These are phyloP conservation scores for Setaria viridis DNA, from an alignment of 202 grass and related monocot genomes.

Conservation along the genomic window DNA sequence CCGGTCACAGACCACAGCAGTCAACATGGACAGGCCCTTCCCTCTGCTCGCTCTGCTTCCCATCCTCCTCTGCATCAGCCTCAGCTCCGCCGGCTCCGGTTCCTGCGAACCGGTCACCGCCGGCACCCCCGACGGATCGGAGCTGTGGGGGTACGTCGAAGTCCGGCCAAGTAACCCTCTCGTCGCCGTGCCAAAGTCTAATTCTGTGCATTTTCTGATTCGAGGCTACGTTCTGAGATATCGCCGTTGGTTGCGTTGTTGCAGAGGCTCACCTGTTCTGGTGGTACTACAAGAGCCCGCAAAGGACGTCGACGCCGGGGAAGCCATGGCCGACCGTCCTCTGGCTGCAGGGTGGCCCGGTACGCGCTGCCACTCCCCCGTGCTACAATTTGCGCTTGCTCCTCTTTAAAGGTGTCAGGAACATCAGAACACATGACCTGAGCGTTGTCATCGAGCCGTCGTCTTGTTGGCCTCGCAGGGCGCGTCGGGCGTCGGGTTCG, in stretches of 20 bases:
- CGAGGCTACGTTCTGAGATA: too few relatives aligned
- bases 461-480: not conserved
- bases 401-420: too few relatives aligned
- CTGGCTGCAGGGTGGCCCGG: conserved; percentile 91
- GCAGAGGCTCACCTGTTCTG: conserved; percentile 84
- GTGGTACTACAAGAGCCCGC: conserved; percentile 80
- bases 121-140: conserved; percentile 57
- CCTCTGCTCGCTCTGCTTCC: not conserved
- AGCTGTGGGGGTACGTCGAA: conserved; percentile 80
- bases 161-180: conserved; percentile 69
- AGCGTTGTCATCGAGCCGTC: too few relatives aligned
- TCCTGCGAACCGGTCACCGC: not conserved
- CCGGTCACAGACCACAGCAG: not conserved
- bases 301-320: conserved; percentile 39
- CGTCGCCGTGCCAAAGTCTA: not conserved
- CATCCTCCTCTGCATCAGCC: conserved; percentile 25
- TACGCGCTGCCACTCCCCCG: not conserved
- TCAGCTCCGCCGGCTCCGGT: not conserved
- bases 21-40: conserved; percentile 33
- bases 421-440: too few relatives aligned
- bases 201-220: too few relatives aligned
- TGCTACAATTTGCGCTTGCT: not conserved
- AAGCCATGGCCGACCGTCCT: conserved; percentile 77
- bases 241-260: not conserved
- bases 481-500: not conserved